phyloP scores from a whole-genome alignment of 225 moss, liverwort and hornwort genomes.

The Pseudoscleropodium purum region DNA sequence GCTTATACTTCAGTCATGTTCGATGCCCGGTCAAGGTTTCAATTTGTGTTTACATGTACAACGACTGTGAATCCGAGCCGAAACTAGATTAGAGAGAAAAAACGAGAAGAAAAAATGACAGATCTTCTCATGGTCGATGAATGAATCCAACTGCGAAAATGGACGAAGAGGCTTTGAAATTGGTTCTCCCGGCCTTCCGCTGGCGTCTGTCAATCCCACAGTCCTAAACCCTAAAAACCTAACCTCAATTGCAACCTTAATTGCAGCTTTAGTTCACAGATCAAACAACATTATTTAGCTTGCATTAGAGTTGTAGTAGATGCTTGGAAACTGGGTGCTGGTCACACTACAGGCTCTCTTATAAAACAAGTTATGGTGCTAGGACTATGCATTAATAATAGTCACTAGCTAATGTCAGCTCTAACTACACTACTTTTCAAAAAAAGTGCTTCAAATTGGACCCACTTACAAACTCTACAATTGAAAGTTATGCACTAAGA shows the following conservation, averaged over 20 bases:
- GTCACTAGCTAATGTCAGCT: no score
- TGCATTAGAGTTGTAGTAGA: not conserved
- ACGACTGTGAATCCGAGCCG: not conserved
- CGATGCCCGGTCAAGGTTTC: not conserved
- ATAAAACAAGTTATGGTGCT: no score
- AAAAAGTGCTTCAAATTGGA: no score
- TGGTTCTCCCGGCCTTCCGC: not conserved
- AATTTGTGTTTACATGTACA: not conserved
- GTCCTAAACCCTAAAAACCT: not conserved
- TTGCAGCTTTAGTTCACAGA: no score
- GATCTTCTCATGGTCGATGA: not conserved
- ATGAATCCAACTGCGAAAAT: not conserved
- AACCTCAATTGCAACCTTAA: not conserved
- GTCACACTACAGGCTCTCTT: not conserved
- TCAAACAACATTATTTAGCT: not conserved
- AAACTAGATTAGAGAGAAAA: not conserved
- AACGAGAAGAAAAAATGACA: not conserved
- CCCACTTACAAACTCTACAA: no score
- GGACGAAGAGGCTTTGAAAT: not conserved
- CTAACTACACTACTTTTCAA: no score
- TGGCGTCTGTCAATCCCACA: not conserved
- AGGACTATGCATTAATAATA: no score
- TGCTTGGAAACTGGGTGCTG: not conserved
- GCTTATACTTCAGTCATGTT: no score
- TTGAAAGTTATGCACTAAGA: no score